Conservation (phyloP, 164 flowering plant genomes). For the Buxus sempervirens region DNA sequence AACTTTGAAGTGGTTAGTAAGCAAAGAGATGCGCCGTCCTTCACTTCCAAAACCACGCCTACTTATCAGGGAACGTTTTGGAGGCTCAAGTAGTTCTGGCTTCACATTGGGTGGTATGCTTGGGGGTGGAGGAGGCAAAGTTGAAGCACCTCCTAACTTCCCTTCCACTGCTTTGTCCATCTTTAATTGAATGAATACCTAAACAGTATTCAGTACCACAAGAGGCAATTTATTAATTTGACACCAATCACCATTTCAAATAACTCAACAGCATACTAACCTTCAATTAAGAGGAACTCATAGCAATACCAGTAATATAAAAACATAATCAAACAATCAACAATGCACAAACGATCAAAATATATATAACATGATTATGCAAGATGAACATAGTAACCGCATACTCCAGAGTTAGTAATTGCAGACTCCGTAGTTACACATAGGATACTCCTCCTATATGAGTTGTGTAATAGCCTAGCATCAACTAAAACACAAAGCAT, state of each 20-base stretch:
- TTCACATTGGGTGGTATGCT: conserved; percentile 19
- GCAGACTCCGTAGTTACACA: too few species aligned
- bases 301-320: too few species aligned
- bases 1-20: conserved; percentile 68
- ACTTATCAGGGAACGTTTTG: conserved; percentile 32
- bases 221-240: background rate
- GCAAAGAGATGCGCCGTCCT: conserved; percentile 50
- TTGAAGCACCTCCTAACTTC: conserved; percentile 17
- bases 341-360: too few species aligned
- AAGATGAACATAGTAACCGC: too few species aligned
- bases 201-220: background rate
- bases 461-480: too few species aligned
- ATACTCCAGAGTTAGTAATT: too few species aligned
- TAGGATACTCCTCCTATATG: too few species aligned
- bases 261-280: background rate
- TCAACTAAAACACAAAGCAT: too few species aligned
- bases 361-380: too few species aligned
- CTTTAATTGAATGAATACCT: conserved; percentile 1
- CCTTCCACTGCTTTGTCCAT: conserved; percentile 25
- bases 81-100: conserved; percentile 25
- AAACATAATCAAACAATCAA: too few species aligned
- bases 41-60: conserved; percentile 54
- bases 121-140: conserved; percentile 30
- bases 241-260: background rate
- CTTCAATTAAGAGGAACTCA: too few species aligned